A percentile compares a stretch with the other conserved stretches of the same genome.
Conservation (phyloP, 176 grass and related monocot species). For the Coix lacrymajobi region DNA sequence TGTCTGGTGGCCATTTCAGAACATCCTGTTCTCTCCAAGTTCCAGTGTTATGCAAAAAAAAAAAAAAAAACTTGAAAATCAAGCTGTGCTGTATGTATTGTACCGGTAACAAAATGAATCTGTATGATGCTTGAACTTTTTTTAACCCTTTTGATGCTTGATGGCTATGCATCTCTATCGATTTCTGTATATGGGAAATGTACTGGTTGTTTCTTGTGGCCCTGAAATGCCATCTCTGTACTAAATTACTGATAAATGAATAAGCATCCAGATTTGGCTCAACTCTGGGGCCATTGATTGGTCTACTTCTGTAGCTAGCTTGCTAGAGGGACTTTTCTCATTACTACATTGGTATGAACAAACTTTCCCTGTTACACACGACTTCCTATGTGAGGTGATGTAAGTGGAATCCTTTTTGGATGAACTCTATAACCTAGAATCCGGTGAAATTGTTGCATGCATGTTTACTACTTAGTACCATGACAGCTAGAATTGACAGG, state of each 20-base stretch:
- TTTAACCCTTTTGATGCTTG: background rate
- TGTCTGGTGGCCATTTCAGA: background rate
- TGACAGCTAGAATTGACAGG: background rate
- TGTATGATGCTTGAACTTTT: background rate
- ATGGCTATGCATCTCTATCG: background rate
- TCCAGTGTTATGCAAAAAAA: background rate
- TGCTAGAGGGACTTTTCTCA: background rate
- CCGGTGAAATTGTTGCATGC: background rate
- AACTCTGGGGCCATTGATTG: constrained; percentile 7
- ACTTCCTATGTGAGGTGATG: background rate
- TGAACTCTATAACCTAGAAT: background rate
- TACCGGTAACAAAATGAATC: background rate
- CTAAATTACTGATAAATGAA: constrained; percentile 1
- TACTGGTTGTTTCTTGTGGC: background rate
- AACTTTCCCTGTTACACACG: constrained; percentile 1
- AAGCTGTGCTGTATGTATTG: background rate
- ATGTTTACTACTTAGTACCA: background rate
- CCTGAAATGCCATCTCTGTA: background rate
- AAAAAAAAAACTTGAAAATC: background rate
- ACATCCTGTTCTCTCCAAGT: background rate
- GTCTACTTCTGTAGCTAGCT: constrained; percentile 17
- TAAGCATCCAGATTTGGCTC: background rate
- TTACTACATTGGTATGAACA: background rate
- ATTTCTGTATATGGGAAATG: background rate
- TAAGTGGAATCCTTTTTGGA: background rate